Percentiles rank a stretch among this genome's conserved stretches.
phyloP scores from a whole-genome alignment of 768 basidiomycete genomes.

The Kwoniella heveanensis region DNA sequence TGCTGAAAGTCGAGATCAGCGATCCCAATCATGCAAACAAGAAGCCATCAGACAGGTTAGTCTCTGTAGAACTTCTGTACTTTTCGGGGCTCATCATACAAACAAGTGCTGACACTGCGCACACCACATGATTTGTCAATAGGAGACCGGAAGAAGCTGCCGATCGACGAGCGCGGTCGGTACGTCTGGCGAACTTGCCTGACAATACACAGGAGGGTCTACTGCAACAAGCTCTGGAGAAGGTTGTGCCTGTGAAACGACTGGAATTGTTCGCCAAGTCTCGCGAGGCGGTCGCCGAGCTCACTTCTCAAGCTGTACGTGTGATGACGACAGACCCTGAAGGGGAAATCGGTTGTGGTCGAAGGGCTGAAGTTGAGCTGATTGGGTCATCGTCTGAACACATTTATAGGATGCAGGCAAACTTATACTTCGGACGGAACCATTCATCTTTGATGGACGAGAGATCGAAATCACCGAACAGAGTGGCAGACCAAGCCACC shows the following conservation, averaged over 20 bases:
- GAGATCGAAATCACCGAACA: slow-evolving; percentile 61
- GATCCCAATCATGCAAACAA: slow-evolving; percentile 57
- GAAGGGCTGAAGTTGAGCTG: too few relatives aligned
- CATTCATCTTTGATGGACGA: slow-evolving; percentile 70
- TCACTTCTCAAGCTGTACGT: slow-evolving; percentile 58
- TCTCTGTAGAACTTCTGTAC: background rate
- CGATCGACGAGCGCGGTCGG: slow-evolving; percentile 64
- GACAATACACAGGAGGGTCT: slow-evolving; percentile 81
- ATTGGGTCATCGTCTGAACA: too few relatives aligned
- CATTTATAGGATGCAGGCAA: slow-evolving; percentile 80
- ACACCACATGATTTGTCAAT: slow-evolving; percentile 58
- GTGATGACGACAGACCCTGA: too few relatives aligned
- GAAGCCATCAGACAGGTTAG: slow-evolving; percentile 27
- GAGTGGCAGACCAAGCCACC: background rate
- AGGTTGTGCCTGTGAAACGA: slow-evolving; percentile 66
- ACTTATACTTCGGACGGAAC: slow-evolving; percentile 70
- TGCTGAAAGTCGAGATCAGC: slow-evolving; percentile 45
- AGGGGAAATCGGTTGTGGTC: too few relatives aligned
- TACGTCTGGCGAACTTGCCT: slow-evolving; percentile 76
- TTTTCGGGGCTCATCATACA: too few relatives aligned
- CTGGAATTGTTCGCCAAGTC: slow-evolving; percentile 71
- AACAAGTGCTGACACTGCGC: too few relatives aligned
- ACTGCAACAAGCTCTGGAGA: slow-evolving; percentile 85
- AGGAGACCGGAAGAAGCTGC: slow-evolving; percentile 60
- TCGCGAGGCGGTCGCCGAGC: slow-evolving; percentile 58